Conservation (phyloP, 1,284 basidiomycete genomes). For the Fomitiporia mediterranea region DNA sequence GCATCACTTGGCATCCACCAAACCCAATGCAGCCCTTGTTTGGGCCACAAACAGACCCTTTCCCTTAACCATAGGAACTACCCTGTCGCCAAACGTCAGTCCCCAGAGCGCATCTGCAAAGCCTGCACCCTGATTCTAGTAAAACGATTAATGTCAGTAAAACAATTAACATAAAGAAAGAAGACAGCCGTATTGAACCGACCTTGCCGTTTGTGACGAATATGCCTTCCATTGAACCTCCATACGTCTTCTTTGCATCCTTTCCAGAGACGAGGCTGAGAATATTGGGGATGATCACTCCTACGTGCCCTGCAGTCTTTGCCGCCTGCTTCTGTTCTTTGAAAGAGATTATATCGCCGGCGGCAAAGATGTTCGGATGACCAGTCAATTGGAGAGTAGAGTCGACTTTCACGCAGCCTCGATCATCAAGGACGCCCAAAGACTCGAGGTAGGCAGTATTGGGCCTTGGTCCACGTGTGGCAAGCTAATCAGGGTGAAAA, state of each 20-base stretch:
- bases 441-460: slow-evolving; percentile 47
- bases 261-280: slow-evolving; percentile 37
- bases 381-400: slow-evolving; percentile 47
- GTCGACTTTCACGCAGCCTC: slow-evolving; percentile 44
- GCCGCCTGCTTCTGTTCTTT: slow-evolving; percentile 54
- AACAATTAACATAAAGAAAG: not conserved
- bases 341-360: slow-evolving; percentile 56
- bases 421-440: slow-evolving; percentile 39
- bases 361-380: slow-evolving; percentile 50
- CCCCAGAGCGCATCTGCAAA: slow-evolving; percentile 22
- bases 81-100: slow-evolving; percentile 22
- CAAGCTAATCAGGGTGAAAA: slow-evolving; percentile 35
- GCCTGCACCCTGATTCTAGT: slow-evolving; percentile 19
- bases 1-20: not conserved
- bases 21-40: slow-evolving; percentile 18
- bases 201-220: slow-evolving; percentile 58
- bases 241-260: slow-evolving; percentile 39
- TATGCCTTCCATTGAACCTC: slow-evolving; percentile 49
- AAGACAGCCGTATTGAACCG: not conserved
- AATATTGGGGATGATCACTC: slow-evolving; percentile 44
- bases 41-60: slow-evolving; percentile 21
- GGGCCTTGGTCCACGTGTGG: slow-evolving; percentile 43
- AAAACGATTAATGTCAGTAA: not conserved
- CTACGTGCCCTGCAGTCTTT: slow-evolving; percentile 42
- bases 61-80: slow-evolving; percentile 22